Evolutionary conservation across 1,284 basidiomycete genomes (phyloP).

Genomic region (Trametes pubescens): DNA sequence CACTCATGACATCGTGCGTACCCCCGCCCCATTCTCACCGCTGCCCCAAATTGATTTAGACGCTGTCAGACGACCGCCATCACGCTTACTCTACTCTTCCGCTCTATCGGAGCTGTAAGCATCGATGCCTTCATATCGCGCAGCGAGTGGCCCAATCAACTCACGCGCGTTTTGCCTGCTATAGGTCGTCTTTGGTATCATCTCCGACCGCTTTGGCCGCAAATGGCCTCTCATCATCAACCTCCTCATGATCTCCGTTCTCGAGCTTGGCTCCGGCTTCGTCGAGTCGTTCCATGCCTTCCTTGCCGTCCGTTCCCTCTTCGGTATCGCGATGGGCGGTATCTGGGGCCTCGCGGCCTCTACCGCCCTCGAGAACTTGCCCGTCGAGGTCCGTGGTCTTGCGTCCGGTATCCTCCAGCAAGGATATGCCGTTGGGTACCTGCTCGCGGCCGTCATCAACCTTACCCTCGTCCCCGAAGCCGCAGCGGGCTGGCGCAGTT

Average conservation of each 20-base stretch:
- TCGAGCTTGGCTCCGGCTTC: constrained; percentile 84
- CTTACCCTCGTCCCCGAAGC: constrained; percentile 72
- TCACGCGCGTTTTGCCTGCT: constrained; percentile 2
- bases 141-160: constrained; percentile 3
- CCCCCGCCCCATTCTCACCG: constrained; percentile 6
- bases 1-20: constrained; percentile 61
- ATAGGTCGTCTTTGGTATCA: constrained; percentile 79
- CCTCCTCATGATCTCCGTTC: constrained; percentile 71
- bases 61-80: constrained; percentile 76
- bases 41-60: constrained; percentile 1
- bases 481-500: constrained; percentile 60
- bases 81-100: constrained; percentile 92
- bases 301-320: constrained; percentile 78
- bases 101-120: constrained; percentile 82
- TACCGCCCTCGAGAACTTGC: constrained; percentile 90
- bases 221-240: constrained; percentile 93
- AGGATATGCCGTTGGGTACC: constrained; percentile 64
- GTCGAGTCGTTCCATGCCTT: constrained; percentile 74
- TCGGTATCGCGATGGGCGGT: constrained; percentile 90
- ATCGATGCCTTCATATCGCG: constrained; percentile 5
- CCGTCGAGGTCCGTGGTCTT: constrained; percentile 86
- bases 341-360: constrained; percentile 82
- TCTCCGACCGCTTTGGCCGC: constrained; percentile 88
- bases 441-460: constrained; percentile 74
- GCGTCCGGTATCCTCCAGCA: constrained; percentile 85